These are phyloP conservation scores for Aspergillus mulundensis DNA, from an alignment of 495 filamentous ascomycete species.

Conservation along the genomic window DNA sequence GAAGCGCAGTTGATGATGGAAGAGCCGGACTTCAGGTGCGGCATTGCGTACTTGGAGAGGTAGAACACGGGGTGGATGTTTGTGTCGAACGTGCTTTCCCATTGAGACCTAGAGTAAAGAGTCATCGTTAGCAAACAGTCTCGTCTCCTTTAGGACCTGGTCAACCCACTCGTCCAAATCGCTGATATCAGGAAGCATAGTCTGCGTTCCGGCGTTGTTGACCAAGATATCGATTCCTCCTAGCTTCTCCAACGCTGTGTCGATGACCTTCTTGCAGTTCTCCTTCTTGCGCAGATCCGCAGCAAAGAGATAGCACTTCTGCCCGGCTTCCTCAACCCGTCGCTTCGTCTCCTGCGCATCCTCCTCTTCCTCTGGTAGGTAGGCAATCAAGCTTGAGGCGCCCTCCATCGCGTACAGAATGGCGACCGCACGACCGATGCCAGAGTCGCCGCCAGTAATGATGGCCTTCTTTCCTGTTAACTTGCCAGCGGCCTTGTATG, in stretches of 20 bases:
- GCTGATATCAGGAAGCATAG: conserved; percentile 66
- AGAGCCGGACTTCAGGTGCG: conserved; percentile 69
- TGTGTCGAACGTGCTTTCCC: conserved; percentile 68
- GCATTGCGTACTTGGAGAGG: conserved; percentile 72
- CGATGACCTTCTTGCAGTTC: conserved; percentile 68
- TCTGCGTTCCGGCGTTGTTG: conserved; percentile 77
- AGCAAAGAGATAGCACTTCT: conserved; percentile 55
- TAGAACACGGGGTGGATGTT: conserved; percentile 75
- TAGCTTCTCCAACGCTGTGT: conserved; percentile 59
- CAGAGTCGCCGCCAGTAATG: conserved; percentile 80
- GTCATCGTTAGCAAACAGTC: neutral
- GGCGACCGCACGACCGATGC: conserved; percentile 75
- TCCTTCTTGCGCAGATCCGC: conserved; percentile 58
- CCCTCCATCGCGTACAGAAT: conserved; percentile 83
- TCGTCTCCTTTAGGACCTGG: neutral
- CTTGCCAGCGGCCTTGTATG: conserved; percentile 77
- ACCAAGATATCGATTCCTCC: conserved; percentile 72
- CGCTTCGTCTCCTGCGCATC: conserved; percentile 73
- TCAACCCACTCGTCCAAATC: conserved; percentile 64
- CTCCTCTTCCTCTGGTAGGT: conserved; percentile 70
- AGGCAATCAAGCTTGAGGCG: conserved; percentile 68
- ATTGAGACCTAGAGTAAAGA: conserved; percentile 58
- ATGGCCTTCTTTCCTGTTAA: conserved; percentile 68
- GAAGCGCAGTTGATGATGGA: conserved; percentile 83
- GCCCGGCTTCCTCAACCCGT: conserved; percentile 60